Base-by-base conservation (phyloP, 768 basidiomycete species). In the Suillus brevipes region DNA sequence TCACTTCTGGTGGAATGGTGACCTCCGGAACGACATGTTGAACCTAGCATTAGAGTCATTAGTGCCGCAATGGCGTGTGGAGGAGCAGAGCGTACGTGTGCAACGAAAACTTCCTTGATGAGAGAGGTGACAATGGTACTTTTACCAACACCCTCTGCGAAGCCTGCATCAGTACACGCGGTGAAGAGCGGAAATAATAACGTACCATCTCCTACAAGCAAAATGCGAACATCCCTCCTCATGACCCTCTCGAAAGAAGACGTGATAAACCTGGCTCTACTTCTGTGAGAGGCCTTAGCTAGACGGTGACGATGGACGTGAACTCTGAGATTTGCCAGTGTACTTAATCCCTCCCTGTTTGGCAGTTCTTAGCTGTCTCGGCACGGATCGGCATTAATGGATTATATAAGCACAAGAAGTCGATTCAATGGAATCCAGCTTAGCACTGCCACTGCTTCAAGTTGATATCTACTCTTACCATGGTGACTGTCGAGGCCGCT, bases 21-120 rank as follows among this genome's bases (percentile, higher is more conserved):
- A 99, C 95, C 77, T 98, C 97, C 4, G 97, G 97, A 47, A 98
- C 90, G 71, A 97, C 84, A 70, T 94, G 92, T 77, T 97, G 95
- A 55, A 97, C 95, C 96, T 97, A 72, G 6, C 40, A 43, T 13
- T 62, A 37, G 53, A 58, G 16, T 57, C 66, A 58, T 69, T 61
- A 37, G 56, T 45, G 31, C 3, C 50, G 45, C 50, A 58, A 31
- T 55, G 58, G 58, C 55, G 45, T 61, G n/a, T 7, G 6, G 55
- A 1, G 38, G 49, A 18, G 23, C 25, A 56, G 25, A 49, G 52
- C 84, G 68, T 77, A 95, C 96, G 79, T 95, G 92, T 47, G 91
- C 81, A 60, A 98, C 92, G 75, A 91, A 97, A 38, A 92, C 89
- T 77, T 97, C 94, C 77, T 98, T 98, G 79, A 99, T 98, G 74